These are phyloP conservation scores for Hypoxylon subgilvum DNA, from an alignment of 495 filamentous ascomycete species.

Conservation along the genomic window DNA sequence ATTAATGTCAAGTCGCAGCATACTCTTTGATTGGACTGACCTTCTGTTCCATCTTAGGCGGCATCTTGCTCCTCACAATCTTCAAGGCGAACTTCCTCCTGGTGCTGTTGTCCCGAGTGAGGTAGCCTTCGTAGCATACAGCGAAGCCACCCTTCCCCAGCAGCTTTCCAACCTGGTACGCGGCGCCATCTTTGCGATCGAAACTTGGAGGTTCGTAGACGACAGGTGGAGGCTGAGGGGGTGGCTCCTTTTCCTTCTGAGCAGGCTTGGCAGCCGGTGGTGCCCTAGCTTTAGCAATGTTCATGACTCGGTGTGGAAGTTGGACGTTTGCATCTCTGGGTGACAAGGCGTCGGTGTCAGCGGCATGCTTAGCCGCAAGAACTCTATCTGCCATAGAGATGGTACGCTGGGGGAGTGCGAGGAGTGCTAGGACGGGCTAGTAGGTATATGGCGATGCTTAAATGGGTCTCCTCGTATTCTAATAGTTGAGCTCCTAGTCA, in stretches of 20 bases:
- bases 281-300: constrained; percentile 59
- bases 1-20: constrained; percentile 42
- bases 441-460: constrained; percentile 4
- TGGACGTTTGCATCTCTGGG: constrained; percentile 73
- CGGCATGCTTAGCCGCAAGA: constrained; percentile 45
- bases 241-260: constrained; percentile 70
- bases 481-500: background rate
- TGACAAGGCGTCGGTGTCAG: constrained; percentile 72
- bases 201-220: constrained; percentile 72
- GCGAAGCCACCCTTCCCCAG: constrained; percentile 96
- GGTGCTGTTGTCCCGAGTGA: constrained; percentile 57
- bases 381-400: constrained; percentile 41
- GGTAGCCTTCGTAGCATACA: constrained; percentile 80
- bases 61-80: constrained; percentile 89
- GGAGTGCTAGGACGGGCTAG: constrained; percentile 21
- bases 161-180: constrained; percentile 81
- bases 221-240: constrained; percentile 75
- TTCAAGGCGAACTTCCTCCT: constrained; percentile 80
- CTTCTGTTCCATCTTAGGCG: constrained; percentile 83
- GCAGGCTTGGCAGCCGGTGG: constrained; percentile 58
- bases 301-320: constrained; percentile 48
- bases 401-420: constrained; percentile 8
- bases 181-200: constrained; percentile 69
- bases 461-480: constrained; percentile 3
- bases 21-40: constrained; percentile 50